Conservation (phyloP, 345 rosid species). For the Syzygium aromaticum region DNA sequence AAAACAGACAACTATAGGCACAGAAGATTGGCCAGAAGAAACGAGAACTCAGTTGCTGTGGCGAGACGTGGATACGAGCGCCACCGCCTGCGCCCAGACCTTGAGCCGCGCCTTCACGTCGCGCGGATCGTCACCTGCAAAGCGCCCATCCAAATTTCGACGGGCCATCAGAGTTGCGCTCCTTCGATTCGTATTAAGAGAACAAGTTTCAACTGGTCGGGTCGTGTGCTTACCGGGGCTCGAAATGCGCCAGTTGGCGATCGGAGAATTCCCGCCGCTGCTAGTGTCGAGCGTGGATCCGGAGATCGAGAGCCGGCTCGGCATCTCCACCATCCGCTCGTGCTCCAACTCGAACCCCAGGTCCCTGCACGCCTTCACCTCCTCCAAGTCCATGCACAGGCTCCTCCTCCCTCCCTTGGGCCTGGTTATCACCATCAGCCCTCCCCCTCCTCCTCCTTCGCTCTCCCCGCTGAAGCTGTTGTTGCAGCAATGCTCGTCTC, state of each 20-base stretch:
- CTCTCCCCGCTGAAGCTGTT: slow-evolving; percentile 51
- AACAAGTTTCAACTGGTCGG: background rate
- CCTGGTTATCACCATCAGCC: slow-evolving; percentile 69
- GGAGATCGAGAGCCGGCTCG: slow-evolving; percentile 43
- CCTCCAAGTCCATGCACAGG: slow-evolving; percentile 85
- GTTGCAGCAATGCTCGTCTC: slow-evolving; percentile 2
- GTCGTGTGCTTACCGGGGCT: slow-evolving; percentile 51
- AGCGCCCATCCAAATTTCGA: background rate
- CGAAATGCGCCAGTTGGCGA: slow-evolving; percentile 78
- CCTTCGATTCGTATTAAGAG: background rate
- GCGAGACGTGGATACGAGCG: slow-evolving; percentile 43
- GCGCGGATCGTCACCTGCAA: slow-evolving; percentile 79
- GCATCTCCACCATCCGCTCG: slow-evolving; percentile 52
- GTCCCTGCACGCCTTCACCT: slow-evolving; percentile 87
- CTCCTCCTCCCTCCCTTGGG: slow-evolving; percentile 72
- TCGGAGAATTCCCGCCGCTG: slow-evolving; percentile 87
- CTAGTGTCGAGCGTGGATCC: slow-evolving; percentile 58
- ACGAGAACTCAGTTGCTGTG: slow-evolving; percentile 1
- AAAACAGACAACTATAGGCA: background rate
- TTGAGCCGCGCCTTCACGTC: slow-evolving; percentile 91
- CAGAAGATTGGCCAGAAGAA: no score
- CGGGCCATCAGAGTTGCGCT: background rate
- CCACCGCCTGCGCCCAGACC: slow-evolving; percentile 98
- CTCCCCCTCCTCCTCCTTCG: slow-evolving; percentile 28
- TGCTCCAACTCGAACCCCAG: slow-evolving; percentile 87